Percentiles rank a stretch among this genome's conserved stretches.
Conservation (phyloP, 345 rosid species). For the Salix caprea region DNA sequence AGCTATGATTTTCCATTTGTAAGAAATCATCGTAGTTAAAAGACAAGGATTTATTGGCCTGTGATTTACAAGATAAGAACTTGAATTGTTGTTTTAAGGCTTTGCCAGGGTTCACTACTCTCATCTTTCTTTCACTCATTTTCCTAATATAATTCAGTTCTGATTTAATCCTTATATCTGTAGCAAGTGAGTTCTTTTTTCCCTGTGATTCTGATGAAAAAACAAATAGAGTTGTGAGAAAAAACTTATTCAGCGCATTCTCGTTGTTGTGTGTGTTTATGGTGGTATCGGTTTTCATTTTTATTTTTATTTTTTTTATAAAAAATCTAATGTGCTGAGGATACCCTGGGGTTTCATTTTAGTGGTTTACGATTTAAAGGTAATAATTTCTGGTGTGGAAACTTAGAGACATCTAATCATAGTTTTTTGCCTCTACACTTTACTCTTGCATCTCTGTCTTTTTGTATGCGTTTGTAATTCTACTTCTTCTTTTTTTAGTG, state of each 20-base stretch:
- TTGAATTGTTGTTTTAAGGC: neutral
- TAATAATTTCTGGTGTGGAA: neutral
- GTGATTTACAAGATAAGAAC: neutral
- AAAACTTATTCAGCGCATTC: no score
- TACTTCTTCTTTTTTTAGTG: constrained; percentile 12
- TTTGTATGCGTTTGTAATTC: neutral
- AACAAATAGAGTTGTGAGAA: neutral
- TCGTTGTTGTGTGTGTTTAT: neutral
- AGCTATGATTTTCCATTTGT: neutral
- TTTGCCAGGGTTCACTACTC: neutral
- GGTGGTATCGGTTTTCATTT: neutral
- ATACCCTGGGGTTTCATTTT: neutral
- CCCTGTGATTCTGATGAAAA: neutral
- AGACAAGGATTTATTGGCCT: neutral
- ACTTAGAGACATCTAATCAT: neutral
- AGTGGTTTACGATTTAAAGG: neutral
- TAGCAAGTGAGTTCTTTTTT: neutral
- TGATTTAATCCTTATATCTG: neutral
- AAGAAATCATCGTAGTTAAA: neutral
- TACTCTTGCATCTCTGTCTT: neutral
- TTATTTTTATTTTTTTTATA: no score
- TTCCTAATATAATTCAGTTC: neutral
- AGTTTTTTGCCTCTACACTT: neutral
- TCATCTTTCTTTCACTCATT: neutral
- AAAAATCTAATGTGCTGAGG: neutral